Conservation (phyloP, 257 asterid genomes). For the Galeopsis tetrahit region DNA sequence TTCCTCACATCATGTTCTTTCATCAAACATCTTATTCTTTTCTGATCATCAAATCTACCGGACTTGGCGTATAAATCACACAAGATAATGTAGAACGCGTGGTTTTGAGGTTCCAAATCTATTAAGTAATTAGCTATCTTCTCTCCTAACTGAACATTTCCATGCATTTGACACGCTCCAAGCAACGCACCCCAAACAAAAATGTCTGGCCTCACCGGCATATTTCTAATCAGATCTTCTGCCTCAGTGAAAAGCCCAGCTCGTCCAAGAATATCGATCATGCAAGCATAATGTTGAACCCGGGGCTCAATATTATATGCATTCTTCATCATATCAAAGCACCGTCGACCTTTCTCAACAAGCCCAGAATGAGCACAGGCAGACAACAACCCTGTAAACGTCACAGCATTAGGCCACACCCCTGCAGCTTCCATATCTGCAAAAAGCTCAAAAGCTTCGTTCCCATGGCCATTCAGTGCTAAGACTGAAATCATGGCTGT, state of each 20-base stretch:
- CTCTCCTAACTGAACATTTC: constrained; percentile 64
- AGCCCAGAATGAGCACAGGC: constrained; percentile 80
- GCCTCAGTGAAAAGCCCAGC: constrained; percentile 78
- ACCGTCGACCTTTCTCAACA: constrained; percentile 61
- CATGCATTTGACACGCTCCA: constrained; percentile 82
- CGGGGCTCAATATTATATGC: constrained; percentile 54
- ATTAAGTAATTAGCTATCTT: constrained; percentile 59
- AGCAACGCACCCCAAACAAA: constrained; percentile 86
- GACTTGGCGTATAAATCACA: constrained; percentile 76
- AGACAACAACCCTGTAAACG: constrained; percentile 59
- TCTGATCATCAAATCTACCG: constrained; percentile 58
- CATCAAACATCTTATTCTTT: constrained; percentile 62
- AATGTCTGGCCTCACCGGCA: constrained; percentile 78
- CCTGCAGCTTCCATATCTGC: constrained; percentile 59
- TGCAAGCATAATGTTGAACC: constrained; percentile 76
- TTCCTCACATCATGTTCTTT: constrained; percentile 53
- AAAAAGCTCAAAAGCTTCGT: constrained; percentile 60
- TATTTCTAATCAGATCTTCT: constrained; percentile 53
- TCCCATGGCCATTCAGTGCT: constrained; percentile 67
- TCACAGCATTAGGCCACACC: constrained; percentile 69
- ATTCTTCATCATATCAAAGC: constrained; percentile 52
- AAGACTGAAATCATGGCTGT: constrained; percentile 74
- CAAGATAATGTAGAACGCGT: constrained; percentile 67
- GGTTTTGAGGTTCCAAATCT: constrained; percentile 63
- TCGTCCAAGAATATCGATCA: constrained; percentile 72